Base-by-base conservation (phyloP, 441 rosid genomes). In the Flueggea neowawraea region DNA sequence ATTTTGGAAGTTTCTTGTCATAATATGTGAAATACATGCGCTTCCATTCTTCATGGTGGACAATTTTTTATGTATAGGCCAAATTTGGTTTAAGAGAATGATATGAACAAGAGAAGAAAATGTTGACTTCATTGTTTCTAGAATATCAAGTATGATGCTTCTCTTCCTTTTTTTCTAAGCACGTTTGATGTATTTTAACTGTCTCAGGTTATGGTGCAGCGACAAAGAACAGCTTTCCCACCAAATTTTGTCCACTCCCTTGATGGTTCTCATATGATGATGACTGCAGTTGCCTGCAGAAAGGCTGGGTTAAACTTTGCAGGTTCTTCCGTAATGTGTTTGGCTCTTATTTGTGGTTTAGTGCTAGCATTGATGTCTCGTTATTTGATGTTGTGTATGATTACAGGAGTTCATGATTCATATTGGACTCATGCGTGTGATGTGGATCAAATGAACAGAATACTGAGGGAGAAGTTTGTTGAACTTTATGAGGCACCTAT, bases 261-360 rank as follows among this genome's bases (percentile, higher is more conserved):
- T 36, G 99, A 95, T 69, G 89, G 98, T 62, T 90, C 97, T 55
- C 99, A 95, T 75, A 95, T 95, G 99, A 95, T 95, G 99, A 92
- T 95, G 99, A 95, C 98, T 70, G 99, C 98, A 55, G 74, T 87
- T 73, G 90, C 96, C 65, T 95, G 99, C 84, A 89, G 78, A 84
- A 80, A 57, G 65, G 91, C 86, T 65, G 96, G 98, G 84, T 65
- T 95, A 70, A 84, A 68, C 70, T 95, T 95, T 66, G 98, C 99
- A 83, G 99, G 99, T 91, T 63, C 55, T 57, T 62, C 65, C 31
- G 10, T 50, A 61, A 13, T 53, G 12, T 16, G 1, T 4, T 68
- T 58, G 41, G 6, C 44, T 69, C 15, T 15, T 33, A 43, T 60
- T 55, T 51, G 64, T 58, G 55, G 16, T 44, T 60, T 33, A 16